Evolutionary conservation across 169 alveolate genomes (phyloP).

Genomic region (Besnoitia besnoiti): DNA sequence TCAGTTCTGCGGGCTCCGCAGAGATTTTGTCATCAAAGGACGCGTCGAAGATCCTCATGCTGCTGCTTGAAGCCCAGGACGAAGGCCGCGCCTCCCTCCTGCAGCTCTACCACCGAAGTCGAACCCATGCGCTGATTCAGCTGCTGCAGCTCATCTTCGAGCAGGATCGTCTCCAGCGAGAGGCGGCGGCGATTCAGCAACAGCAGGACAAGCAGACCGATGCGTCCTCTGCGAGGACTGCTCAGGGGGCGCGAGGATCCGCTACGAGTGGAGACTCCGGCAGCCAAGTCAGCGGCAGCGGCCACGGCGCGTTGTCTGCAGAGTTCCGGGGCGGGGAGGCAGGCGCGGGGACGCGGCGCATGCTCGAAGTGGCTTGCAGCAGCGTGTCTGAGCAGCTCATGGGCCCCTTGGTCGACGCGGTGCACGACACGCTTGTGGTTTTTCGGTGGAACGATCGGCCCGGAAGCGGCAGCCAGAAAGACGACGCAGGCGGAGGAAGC

Average conservation of each 20-base stretch:
- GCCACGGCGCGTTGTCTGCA: not conserved
- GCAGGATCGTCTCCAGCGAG: slow-evolving; percentile 6
- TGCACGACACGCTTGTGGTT: slow-evolving; percentile 30
- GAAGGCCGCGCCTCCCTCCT: slow-evolving; percentile 37
- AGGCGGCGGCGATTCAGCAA: not conserved
- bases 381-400: slow-evolving; percentile 40
- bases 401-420: slow-evolving; percentile 28
- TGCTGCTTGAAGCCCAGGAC: slow-evolving; percentile 38
- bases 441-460: not conserved
- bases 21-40: not conserved
- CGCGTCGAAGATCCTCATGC: slow-evolving; percentile 38
- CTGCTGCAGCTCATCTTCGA: slow-evolving; percentile 2
- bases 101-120: slow-evolving; percentile 52
- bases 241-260: not conserved
- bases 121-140: not conserved
- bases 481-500: not conserved
- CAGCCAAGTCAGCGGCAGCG: not conserved
- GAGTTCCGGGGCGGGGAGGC: not conserved
- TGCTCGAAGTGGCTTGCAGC: slow-evolving; percentile 61
- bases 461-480: not conserved
- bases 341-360: not conserved
- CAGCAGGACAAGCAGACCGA: slow-evolving; percentile 2
- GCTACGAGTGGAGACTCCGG: not conserved
- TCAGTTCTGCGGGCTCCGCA: not conserved
- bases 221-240: slow-evolving; percentile 12